Conservation (phyloP, 345 rosid species). For the Pistacia integerrima region DNA sequence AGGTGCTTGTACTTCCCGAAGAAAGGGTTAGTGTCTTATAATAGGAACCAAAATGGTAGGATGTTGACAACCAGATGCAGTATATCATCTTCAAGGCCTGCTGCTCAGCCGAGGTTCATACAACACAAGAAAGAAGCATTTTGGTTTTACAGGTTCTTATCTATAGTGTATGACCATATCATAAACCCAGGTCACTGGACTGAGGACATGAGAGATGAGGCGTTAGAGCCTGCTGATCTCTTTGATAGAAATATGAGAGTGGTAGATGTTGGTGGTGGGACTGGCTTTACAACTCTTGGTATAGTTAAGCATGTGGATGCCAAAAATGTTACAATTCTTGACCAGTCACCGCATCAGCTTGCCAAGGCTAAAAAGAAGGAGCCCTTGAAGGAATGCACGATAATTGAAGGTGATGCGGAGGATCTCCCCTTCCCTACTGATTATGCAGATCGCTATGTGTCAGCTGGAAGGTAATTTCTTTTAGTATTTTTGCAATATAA, state of each 20-base stretch:
- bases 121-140: slow-evolving; percentile 46
- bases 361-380: slow-evolving; percentile 46
- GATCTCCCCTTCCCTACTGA: slow-evolving; percentile 42
- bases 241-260: slow-evolving; percentile 31
- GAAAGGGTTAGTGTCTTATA: slow-evolving; percentile 6
- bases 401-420: slow-evolving; percentile 40
- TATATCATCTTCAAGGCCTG: slow-evolving; percentile 37
- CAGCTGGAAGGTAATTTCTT: slow-evolving; percentile 39
- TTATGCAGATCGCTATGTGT: slow-evolving; percentile 38
- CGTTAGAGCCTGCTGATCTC: slow-evolving; percentile 39
- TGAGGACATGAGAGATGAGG: slow-evolving; percentile 44
- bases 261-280: slow-evolving; percentile 49
- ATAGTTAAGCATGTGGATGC: slow-evolving; percentile 50
- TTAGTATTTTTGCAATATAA: background rate
- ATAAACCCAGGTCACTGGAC: slow-evolving; percentile 47
- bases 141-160: slow-evolving; percentile 43
- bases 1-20: slow-evolving; percentile 19
- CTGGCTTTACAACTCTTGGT: slow-evolving; percentile 46
- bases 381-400: slow-evolving; percentile 41
- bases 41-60: slow-evolving; percentile 12
- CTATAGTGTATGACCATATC: slow-evolving; percentile 38
- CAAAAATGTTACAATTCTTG: slow-evolving; percentile 43
- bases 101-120: slow-evolving; percentile 43
- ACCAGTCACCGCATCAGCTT: slow-evolving; percentile 45
- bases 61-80: slow-evolving; percentile 24